Evolutionary conservation across 2,329 filamentous ascomycete species (phyloP), one percentile per base, ranked within the genome.

Genomic region (Orbilia blumenaviensis): DNA sequence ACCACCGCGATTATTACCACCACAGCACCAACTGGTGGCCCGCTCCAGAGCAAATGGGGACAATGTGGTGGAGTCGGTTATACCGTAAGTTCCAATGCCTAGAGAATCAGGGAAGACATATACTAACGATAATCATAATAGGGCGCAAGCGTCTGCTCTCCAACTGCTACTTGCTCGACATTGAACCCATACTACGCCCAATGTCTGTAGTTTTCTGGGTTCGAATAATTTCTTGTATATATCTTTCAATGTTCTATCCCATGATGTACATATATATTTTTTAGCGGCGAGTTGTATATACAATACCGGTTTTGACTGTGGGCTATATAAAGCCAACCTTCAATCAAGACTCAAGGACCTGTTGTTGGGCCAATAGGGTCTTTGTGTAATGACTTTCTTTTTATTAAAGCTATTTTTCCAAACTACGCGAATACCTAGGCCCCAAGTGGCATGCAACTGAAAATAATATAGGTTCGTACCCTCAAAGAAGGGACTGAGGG

Each of bases 121-220:
- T 61, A 29, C 62, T 75, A 58, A 75, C 38, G 0, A 52, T 9
- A 25, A 23, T 5, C 23, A 29, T 16, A 54, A 64, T 44, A 76
- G 72, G 72, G 72, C 5, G 14, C 58, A 7, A 76, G 41, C 25
- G 58, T 66, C 1, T 76, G 72, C 42, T 69, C 72, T 23, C 64
- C 72, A 54, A 60, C 64, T 12, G 72, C 72, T 10, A 60, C 72
- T 66, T 76, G 72, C 36, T 76, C 72, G 6, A 76, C 72, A 27
- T 66, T 76, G 64, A 76, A 76, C 23, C 72, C 72, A 25, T 76
- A 76, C 34, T 76, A 76, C 25, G 64, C 48, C 8, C 72, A 76
- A n/a, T 76, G 72, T 38, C 50, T 76, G 38, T 76, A 76, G 41
- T 58, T 32, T 9, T 7, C n/a, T 21, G 27, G n/a, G 12, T 38